Evolutionary conservation across 495 filamentous ascomycete genomes (phyloP).

Genomic region (Tetracladium setigerum): DNA sequence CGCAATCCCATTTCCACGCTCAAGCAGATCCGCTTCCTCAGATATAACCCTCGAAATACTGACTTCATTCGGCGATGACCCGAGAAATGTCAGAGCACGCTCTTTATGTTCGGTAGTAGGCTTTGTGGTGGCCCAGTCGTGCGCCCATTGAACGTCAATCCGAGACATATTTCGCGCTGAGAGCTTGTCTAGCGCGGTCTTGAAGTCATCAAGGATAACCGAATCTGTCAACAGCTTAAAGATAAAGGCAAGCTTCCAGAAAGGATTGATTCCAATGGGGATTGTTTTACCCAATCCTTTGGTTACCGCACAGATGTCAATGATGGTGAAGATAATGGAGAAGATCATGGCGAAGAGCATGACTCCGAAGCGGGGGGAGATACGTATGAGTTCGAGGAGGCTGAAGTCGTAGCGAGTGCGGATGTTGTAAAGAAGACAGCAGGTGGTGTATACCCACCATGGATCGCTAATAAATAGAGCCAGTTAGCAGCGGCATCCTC

Average conservation of each 20-base stretch:
- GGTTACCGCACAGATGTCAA: constrained; percentile 38
- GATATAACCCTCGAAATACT: too few relatives aligned
- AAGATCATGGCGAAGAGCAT: constrained; percentile 48
- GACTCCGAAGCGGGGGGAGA: constrained; percentile 48
- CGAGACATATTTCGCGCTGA: background rate
- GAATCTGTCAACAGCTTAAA: constrained; percentile 55
- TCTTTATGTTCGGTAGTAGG: too few relatives aligned
- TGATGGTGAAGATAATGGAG: constrained; percentile 43
- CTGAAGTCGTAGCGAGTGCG: constrained; percentile 44
- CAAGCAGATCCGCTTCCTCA: too few relatives aligned
- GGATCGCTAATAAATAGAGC: constrained; percentile 36
- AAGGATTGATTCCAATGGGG: constrained; percentile 35
- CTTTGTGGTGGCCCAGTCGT: too few relatives aligned
- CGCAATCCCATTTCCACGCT: too few relatives aligned
- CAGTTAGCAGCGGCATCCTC: background rate
- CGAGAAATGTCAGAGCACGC: too few relatives aligned
- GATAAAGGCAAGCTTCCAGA: constrained; percentile 45
- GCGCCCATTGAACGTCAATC: background rate
- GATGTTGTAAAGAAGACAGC: constrained; percentile 45
- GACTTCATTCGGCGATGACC: too few relatives aligned
- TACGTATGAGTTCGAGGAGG: constrained; percentile 35
- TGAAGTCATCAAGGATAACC: constrained; percentile 55
- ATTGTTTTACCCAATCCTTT: constrained; percentile 6
- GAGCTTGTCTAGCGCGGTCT: constrained; percentile 43
- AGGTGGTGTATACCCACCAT: constrained; percentile 52